phyloP scores from a whole-genome alignment of 441 rosid species.

The Populus hybrid region DNA sequence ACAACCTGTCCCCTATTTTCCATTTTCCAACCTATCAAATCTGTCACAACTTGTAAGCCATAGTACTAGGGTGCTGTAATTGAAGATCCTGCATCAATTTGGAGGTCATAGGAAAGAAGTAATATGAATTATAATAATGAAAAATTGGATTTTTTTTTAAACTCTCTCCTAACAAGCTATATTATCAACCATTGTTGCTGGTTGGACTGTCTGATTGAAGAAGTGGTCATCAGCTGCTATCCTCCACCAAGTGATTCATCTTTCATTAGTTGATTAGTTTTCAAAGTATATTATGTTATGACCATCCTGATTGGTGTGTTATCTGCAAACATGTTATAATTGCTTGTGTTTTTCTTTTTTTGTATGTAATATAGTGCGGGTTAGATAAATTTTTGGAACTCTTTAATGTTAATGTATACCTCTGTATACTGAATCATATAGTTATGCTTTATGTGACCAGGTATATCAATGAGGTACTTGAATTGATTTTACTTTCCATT shows the following conservation, averaged over 20 bases:
- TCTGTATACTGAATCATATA: neutral
- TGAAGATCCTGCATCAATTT: no score
- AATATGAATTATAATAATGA: no score
- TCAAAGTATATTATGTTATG: neutral
- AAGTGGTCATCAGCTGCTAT: neutral
- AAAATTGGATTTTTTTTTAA: no score
- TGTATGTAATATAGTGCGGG: neutral
- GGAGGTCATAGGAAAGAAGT: no score
- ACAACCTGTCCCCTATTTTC: neutral
- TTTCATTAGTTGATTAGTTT: neutral
- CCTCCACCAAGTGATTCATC: neutral
- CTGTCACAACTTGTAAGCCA: neutral
- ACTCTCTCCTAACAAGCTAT: neutral
- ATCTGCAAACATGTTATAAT: neutral
- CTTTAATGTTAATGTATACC: neutral
- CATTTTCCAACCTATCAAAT: neutral
- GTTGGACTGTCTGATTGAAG: neutral
- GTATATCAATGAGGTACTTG: slow-evolving; percentile 87
- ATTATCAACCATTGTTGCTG: neutral
- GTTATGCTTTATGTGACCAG: slow-evolving; percentile 34
- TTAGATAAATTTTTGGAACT: neutral
- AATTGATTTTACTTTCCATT: slow-evolving; percentile 55
- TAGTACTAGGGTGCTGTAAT: no score
- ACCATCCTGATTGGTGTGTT: neutral
- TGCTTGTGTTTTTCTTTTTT: neutral